A percentile compares a stretch with the other conserved stretches of the same genome.
phyloP scores from a whole-genome alignment of 148 eudicot genomes.

The Fagopyrum homotropicum region DNA sequence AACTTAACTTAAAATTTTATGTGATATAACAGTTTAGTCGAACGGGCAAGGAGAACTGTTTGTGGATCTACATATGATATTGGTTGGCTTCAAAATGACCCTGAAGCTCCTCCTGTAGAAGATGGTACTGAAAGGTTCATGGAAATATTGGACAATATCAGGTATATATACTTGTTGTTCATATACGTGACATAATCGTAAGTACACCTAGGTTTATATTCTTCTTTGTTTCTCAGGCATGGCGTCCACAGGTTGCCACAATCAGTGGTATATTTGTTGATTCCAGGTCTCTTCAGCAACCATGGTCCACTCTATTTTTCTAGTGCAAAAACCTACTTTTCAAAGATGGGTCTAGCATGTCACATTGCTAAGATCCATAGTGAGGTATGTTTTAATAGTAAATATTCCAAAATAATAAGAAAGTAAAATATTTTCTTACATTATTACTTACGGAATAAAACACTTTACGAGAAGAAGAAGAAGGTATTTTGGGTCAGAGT shows the following conservation, averaged over 20 bases:
- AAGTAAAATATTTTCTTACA: too few relatives aligned
- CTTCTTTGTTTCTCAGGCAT: slow-evolving; percentile 52
- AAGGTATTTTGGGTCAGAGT: too few relatives aligned
- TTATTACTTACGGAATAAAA: too few relatives aligned
- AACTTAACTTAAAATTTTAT: not conserved
- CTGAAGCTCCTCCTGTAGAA: slow-evolving; percentile 80
- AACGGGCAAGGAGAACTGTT: slow-evolving; percentile 73
- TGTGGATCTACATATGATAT: slow-evolving; percentile 97
- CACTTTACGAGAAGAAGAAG: too few relatives aligned
- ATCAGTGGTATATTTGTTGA: slow-evolving; percentile 74
- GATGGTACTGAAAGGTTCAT: slow-evolving; percentile 89
- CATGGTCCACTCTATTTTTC: slow-evolving; percentile 94
- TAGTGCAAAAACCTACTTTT: slow-evolving; percentile 64
- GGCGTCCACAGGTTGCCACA: slow-evolving; percentile 88
- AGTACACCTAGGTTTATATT: slow-evolving; percentile 15
- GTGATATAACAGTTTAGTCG: slow-evolving; percentile 55
- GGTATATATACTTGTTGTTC: slow-evolving; percentile 34
- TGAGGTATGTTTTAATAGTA: slow-evolving; percentile 44
- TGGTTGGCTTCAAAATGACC: slow-evolving; percentile 88
- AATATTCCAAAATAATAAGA: too few relatives aligned
- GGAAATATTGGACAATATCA: slow-evolving; percentile 79
- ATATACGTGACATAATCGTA: slow-evolving; percentile 1
- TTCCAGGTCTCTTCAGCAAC: slow-evolving; percentile 99
- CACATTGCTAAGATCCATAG: slow-evolving; percentile 99
- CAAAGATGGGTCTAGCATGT: slow-evolving; percentile 90